Evolutionary conservation across 163 green algal genomes (phyloP), one percentile per base, ranked within the genome.

Genomic region (Chloromonas sp.): DNA sequence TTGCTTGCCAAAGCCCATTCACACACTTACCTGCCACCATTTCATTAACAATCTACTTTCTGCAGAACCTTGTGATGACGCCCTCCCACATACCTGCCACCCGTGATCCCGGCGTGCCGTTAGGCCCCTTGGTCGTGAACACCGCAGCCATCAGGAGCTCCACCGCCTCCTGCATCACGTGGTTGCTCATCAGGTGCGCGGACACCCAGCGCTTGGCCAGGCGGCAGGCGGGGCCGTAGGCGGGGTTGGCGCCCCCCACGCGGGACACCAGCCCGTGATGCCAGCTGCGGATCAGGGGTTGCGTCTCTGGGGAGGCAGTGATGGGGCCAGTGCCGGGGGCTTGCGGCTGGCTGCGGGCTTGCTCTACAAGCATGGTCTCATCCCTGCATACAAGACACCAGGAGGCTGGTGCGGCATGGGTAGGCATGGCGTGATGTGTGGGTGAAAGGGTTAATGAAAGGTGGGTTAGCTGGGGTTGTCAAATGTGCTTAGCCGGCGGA

Each of bases 101-200:
- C 0, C 89, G 85, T 57, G 89, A 92, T 5, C 81, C 89, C 0
- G 89, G 89, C 1, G 89, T 81, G 15, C 85, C 5, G 36, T 61
- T 59, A 0, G 59, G 14, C 0, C 78, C 58, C 14, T 58, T 15
- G n/a, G 79, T 78, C 57, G 66, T 79, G 70, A 94, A 96, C 60
- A 85, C 90, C 62, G 90, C 90, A 57, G 85, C 91, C 71, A 92
- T 81, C 60, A 97, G 78, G 83, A 97, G 89, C 91, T 97, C 94
- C 15, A 94, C 90, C 62, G 92, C 92, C 86, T 96, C 91, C 14
- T 91, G 81, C 2, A 58, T 3, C 5, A 95, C n/a, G 81, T 94
- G 88, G 61, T 90, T 88, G 81, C 87, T 91, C 81, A 96, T 88
- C 91, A 96, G 86, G 82, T 98, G 95, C 0, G 85, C 79, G 13